Conservation (phyloP, 2,329 filamentous ascomycete genomes). For the Hymenoscyphus scutula region DNA sequence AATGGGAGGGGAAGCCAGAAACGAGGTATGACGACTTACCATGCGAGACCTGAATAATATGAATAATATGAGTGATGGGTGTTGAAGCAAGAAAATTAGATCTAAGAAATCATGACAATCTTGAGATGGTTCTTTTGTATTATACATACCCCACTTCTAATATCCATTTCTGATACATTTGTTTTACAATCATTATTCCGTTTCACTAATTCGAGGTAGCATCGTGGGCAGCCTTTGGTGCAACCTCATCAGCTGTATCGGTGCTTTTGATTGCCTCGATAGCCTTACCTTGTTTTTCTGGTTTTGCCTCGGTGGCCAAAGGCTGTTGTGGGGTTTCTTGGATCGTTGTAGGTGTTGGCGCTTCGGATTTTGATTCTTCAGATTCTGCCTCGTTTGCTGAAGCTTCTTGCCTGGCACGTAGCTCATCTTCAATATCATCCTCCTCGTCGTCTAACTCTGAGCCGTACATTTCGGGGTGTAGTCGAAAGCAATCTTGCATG, state of each 20-base stretch:
- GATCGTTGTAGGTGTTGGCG: background rate
- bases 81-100: too few relatives aligned
- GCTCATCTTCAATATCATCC: slow-evolving; percentile 46
- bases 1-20: too few relatives aligned
- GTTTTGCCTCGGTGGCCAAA: background rate
- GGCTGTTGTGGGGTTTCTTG: background rate
- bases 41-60: too few relatives aligned
- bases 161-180: background rate
- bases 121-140: background rate
- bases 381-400: background rate
- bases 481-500: slow-evolving; percentile 97
- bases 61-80: too few relatives aligned
- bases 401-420: slow-evolving; percentile 28
- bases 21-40: too few relatives aligned
- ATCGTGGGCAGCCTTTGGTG: slow-evolving; percentile 6
- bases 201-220: background rate
- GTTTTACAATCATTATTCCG: background rate
- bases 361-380: background rate
- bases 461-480: slow-evolving; percentile 90
- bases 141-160: background rate
- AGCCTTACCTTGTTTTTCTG: background rate
- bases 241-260: background rate
- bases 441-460: slow-evolving; percentile 80
- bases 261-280: background rate
- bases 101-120: background rate